Evolutionary conservation across 1,139 yeast species (phyloP), one percentile per base, ranked within the genome.

Genomic region (Kazachstania sp.): DNA sequence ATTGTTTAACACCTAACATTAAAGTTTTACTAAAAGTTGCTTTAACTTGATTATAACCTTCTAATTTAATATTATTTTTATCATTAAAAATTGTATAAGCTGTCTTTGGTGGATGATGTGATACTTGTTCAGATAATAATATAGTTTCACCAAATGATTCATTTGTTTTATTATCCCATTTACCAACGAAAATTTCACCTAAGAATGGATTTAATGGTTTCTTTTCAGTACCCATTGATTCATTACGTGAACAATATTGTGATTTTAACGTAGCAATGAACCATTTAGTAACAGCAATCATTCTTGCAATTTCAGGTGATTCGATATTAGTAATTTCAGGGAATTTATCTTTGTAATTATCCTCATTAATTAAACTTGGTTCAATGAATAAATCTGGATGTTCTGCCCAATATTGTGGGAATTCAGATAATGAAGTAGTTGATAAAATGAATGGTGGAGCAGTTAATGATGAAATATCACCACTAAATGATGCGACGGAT

Each of bases 371-470:
- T 50, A 72, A 71, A 54, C 72, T 73, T 35, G 97, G 88, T 39
- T 78, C 92, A 49, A 87, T 68, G 51, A 92, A 77, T 54, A 88
- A 73, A 56, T 86, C 90, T 16, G 92, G 88, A 63, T 86, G 92
- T 66, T 88, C 96, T 44, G 90, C 84, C 95, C 94, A 84, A 65
- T 87, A 92, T 65, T 86, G 92, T 16, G 96, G 84, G 68, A 86
- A 92, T 69, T 92, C 98, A 29, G 81, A 79, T 58, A 87, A 74
- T 3, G 97, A 90, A 7, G 86, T 83, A 26, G 96, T 90, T 9
- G 96, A 86, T 53, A 92, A 74, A 58, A 92, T 92, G 69, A 92
- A 92, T n/a, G 98, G 97, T 28, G 98, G 98, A 2, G 98, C 98
- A 1, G 98, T 88, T 61, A 92, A 71, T 2, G 95, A 82, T 16